Evolutionary conservation across 257 asterid genomes (phyloP).

Genomic region (Fraxinus anomala): DNA sequence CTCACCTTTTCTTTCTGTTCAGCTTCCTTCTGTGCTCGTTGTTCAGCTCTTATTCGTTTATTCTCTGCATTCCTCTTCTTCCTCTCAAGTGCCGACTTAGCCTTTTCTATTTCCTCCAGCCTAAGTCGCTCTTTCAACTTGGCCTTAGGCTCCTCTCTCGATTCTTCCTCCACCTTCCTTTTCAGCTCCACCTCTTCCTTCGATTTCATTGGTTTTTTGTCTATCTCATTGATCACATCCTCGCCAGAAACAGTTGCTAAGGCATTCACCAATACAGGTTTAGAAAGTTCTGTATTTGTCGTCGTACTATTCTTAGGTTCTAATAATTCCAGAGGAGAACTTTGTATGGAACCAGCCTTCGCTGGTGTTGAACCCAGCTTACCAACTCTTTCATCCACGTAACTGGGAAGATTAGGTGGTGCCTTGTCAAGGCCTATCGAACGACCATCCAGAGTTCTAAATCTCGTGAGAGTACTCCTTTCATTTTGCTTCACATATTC

Average conservation of each 20-base stretch:
- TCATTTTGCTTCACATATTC: conserved; percentile 62
- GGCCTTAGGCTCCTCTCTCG: conserved; percentile 51
- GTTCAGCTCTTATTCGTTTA: conserved; percentile 63
- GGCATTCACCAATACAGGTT: conserved; percentile 34
- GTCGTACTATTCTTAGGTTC: conserved; percentile 36
- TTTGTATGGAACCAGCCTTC: conserved; percentile 30
- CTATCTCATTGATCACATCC: conserved; percentile 32
- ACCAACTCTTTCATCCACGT: conserved; percentile 40
- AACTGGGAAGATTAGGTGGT: conserved; percentile 55
- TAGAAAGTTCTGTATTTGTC: conserved; percentile 27
- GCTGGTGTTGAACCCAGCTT: conserved; percentile 34
- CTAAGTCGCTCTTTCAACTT: conserved; percentile 74
- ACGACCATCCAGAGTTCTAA: conserved; percentile 89
- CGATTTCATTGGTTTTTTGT: conserved; percentile 41
- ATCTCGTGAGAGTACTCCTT: conserved; percentile 69
- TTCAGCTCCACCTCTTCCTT: conserved; percentile 59
- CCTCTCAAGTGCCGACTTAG: conserved; percentile 86
- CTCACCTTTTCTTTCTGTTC: conserved; percentile 85
- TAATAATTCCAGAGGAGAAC: conserved; percentile 35
- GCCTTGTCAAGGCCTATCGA: conserved; percentile 78
- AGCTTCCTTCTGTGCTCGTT: conserved; percentile 79
- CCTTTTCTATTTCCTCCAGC: conserved; percentile 75
- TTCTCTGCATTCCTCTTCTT: conserved; percentile 77
- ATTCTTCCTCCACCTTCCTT: conserved; percentile 59
- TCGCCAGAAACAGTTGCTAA: conserved; percentile 31